These are phyloP conservation scores for Jamesozyma hellenica DNA, from an alignment of 805 yeast species.

Conservation along the genomic window DNA sequence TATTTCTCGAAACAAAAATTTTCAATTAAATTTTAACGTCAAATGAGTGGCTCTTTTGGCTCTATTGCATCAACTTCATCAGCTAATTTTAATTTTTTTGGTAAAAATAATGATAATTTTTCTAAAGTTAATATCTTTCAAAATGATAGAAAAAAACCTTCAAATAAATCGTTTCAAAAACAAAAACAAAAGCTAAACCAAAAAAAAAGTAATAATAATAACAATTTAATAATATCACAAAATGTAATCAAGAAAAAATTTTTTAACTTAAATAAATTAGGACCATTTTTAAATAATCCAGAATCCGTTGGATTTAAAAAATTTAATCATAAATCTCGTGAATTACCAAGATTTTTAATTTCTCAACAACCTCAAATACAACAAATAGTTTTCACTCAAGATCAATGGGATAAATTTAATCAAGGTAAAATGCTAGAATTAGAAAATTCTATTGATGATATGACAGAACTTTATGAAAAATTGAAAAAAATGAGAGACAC, in stretches of 20 bases:
- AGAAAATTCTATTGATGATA: slow-evolving; percentile 45
- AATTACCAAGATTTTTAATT: slow-evolving; percentile 30
- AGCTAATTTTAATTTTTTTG: slow-evolving; percentile 12
- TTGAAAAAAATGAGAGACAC: slow-evolving; percentile 61
- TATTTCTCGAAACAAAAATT: neutral
- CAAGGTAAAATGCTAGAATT: slow-evolving; percentile 49
- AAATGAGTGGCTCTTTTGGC: slow-evolving; percentile 13
- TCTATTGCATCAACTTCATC: slow-evolving; percentile 8
- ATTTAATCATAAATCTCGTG: slow-evolving; percentile 16
- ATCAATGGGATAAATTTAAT: slow-evolving; percentile 68
- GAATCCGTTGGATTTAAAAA: slow-evolving; percentile 15
- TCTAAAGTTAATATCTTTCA: slow-evolving; percentile 3
- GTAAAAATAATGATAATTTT: slow-evolving; percentile 5
- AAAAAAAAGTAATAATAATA: neutral
- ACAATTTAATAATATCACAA: neutral
- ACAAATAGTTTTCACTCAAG: slow-evolving; percentile 25
- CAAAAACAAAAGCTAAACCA: neutral
- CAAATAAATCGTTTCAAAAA: neutral
- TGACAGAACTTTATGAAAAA: slow-evolving; percentile 64
- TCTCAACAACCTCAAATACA: slow-evolving; percentile 31
- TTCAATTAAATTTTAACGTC: neutral
- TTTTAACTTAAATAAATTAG: slow-evolving; percentile 9
- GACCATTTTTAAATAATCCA: slow-evolving; percentile 20
- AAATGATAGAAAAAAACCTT: slow-evolving; percentile 2
- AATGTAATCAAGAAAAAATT: slow-evolving; percentile 1